Base-by-base conservation (phyloP, 2,329 filamentous ascomycete genomes). In the Hymenoscyphus fraxineus region DNA sequence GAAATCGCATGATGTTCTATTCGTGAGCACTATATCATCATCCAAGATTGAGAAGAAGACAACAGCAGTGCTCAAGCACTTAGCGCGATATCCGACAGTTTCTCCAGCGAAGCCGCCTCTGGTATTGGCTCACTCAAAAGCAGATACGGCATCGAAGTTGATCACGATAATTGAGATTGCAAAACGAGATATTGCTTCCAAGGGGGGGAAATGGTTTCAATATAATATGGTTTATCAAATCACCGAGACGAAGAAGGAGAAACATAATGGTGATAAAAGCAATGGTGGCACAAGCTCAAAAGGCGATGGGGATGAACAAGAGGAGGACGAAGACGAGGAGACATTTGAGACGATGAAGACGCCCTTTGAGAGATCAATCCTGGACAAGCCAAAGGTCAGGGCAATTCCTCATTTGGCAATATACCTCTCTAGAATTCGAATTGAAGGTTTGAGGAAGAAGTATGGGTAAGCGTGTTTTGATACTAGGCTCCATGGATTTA, bases 111-210 rank as follows among this genome's bases (percentile, higher is more conserved):
- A 78, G 66, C 75, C 78, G 1, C 70, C 67, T 19, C 67, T 84
- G 0, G 72, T 80, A 9, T 69, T 76, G 41, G 66, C 82, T 10
- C 71, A 73, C 55, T 77, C 80, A 15, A 77, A 77, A 61, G 73
- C 76, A 3, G 68, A 70, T 15, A 73, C 71, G 2, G 81, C 84
- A 1, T 81, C 80, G 75, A 93, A 92, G 75, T 79, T 91, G 71
- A 84, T 91, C 70, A 88, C 84, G 3, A 82, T 92, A 57, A 81
- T 82, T 56, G 89, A 92, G 75, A 86, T 90, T 44, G 82, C 81
- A 63, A 88, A 89, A 74, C 78, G 83, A 47, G 78, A 85, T 58
- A 76, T 89, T 61, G 77, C 72, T 39, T 79, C 80, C 60, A 75
- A 78, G 51, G 79, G 79, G 3, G 78, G 77, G 65, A 69, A 77